Base-by-base conservation (phyloP, 768 basidiomycete genomes). In the Hygrocybe punicea region DNA sequence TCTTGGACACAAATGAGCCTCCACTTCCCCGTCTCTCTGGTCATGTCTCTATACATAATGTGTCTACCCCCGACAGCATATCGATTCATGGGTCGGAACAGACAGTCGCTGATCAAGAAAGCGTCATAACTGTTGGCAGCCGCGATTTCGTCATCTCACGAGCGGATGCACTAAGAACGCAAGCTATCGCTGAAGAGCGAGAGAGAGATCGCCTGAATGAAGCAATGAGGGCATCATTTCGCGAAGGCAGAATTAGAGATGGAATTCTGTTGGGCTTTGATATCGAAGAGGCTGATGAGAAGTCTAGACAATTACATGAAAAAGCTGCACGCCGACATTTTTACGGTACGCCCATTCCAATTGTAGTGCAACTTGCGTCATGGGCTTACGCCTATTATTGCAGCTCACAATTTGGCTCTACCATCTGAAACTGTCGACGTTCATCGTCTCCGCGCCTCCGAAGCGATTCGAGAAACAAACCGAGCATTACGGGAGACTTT, bases 321-420 rank as follows among this genome's bases (percentile, higher is more conserved):
- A 74, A 74, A 33, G 81, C 81, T 19, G 78, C 75, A 23, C 72
- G 71, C 56, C 69, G 80, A 37, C 79, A 76, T 58, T 78, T 72
- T 59, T 71, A 69, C 44, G 76, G 81, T 81, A 54, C 61, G 76
- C n/a, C n/a, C n/a, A n/a, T n/a, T n/a, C n/a, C n/a, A n/a, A n/a
- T n/a, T n/a, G n/a, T n/a, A n/a, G n/a, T n/a, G n/a, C n/a, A n/a
- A n/a, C n/a, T n/a, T n/a, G n/a, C n/a, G n/a, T n/a, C n/a, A n/a
- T n/a, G n/a, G 19, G 8, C 29, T 29, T 4, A 29, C 29, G 8
- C 29, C 29, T 8, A 39, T 42, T 34, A 55, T 2, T 24, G 51
- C 45, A 79, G 78, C 78, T 39, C 71, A 71, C 35, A 81, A 81
- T 60, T 63, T 67, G 39, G 55, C 69, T 16, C 67, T 64, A 29